Base-by-base conservation (phyloP, 106 monocot species). In the Hemerocallis citrina region DNA sequence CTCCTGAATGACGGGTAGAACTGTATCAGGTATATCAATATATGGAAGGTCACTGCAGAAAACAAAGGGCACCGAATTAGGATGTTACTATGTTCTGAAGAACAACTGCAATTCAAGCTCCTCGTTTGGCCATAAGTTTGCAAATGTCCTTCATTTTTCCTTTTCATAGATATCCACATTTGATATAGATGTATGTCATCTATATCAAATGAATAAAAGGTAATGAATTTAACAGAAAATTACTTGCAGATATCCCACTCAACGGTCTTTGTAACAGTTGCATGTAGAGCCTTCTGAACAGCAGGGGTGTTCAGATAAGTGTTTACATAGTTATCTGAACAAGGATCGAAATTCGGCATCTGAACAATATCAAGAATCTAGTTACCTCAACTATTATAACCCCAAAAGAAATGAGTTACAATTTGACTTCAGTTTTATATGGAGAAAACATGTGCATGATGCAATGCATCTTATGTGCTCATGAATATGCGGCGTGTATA, bases 221-320 rank as follows among this genome's bases (percentile, higher is more conserved):
- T 34, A 20, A 34, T 13, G 0, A 14, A 32, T 35, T 30, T 56
- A 34, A 50, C 7, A 22, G 3, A 7, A 0, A 36, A 37, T 15
- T 37, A 90, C 91, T 88, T 84, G 91, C 90, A 91, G 20, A 75
- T 74, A 35, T 79, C 60, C 91, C 91, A 91, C 2, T 51, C 62
- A 66, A 91, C 82, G 5, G 46, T 59, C 7, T 77, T 72, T 12
- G 88, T 90, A 20, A 75, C 78, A 3, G 29, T 54, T 15, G 54
- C 54, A 76, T 95, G 95, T 54, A 95, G 68, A 11, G 89, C 86
- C 34, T 28, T 84, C 59, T 95, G 95, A 36, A 95, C 95, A 64
- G 84, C 83, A 33, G 86, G 86, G 12, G 22, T 73, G 32, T 95
- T 95, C 59, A 41, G 40, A 51, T 67, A 67, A 0, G 31, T 7